These are phyloP conservation scores for Helicocarpus griseus DNA, from an alignment of 2,329 filamentous ascomycete species.

Conservation along the genomic window DNA sequence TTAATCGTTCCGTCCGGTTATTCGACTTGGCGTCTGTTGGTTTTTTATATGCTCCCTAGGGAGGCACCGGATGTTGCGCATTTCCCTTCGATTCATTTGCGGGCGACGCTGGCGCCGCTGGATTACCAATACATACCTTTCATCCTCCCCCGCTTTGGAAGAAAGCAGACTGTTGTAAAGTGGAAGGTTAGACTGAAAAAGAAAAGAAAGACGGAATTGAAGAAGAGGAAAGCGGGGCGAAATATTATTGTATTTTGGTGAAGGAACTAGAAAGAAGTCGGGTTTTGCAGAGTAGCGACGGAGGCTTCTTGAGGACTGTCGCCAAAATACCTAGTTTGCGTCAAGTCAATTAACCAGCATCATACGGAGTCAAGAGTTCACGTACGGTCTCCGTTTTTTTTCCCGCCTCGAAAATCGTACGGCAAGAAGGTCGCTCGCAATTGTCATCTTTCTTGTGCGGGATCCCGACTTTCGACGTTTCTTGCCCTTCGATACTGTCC, in stretches of 20 bases:
- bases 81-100: constrained; percentile 13
- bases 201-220: neutral
- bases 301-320: too few relatives aligned
- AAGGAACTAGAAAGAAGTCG: too few relatives aligned
- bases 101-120: constrained; percentile 21
- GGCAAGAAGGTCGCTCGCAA: too few relatives aligned
- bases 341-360: too few relatives aligned
- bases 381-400: too few relatives aligned
- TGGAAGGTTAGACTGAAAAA: neutral
- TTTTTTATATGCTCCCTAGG: neutral
- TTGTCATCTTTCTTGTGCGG: neutral
- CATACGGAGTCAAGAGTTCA: too few relatives aligned
- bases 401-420: too few relatives aligned
- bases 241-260: neutral
- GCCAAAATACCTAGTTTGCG: too few relatives aligned
- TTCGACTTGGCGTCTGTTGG: neutral
- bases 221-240: too few relatives aligned
- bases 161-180: neutral
- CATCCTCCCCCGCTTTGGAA: constrained; percentile 3
- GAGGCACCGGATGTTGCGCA: constrained; percentile 18
- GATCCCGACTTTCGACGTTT: neutral
- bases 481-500: neutral
- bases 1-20: neutral
- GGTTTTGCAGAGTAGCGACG: too few relatives aligned
- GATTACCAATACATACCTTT: constrained; percentile 7